Evolutionary conservation across 345 rosid genomes (phyloP).

Genomic region (Citrus unshiu): DNA sequence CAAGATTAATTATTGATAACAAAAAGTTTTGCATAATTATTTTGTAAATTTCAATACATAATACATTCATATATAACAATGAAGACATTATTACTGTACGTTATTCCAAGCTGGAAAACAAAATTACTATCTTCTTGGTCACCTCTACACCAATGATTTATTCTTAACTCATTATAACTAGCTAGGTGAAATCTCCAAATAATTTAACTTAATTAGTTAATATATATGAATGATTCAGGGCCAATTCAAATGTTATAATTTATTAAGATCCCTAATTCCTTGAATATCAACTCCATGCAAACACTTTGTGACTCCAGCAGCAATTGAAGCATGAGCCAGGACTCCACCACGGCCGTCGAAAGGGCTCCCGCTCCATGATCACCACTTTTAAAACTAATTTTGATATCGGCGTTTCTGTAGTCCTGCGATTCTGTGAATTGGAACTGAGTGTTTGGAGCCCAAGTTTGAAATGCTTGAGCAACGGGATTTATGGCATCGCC

Average conservation of each 20-base stretch:
- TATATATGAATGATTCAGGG: too few species aligned
- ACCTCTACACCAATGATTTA: too few species aligned
- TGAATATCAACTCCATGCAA: conserved; percentile 26
- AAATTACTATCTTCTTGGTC: too few species aligned
- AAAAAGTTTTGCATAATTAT: too few species aligned
- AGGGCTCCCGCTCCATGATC: conserved; percentile 16
- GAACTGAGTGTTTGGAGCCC: conserved; percentile 27
- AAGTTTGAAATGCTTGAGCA: conserved; percentile 21
- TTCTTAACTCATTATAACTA: too few species aligned
- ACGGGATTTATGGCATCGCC: not conserved
- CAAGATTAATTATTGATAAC: too few species aligned
- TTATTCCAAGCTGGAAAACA: too few species aligned
- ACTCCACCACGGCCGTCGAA: conserved; percentile 21
- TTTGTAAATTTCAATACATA: too few species aligned
- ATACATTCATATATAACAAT: too few species aligned
- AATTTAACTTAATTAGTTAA: too few species aligned
- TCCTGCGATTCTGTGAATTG: not conserved
- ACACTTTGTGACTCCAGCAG: conserved; percentile 14
- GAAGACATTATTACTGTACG: too few species aligned
- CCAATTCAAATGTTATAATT: conserved; percentile 6
- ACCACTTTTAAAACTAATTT: conserved; percentile 13
- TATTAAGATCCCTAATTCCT: conserved; percentile 25
- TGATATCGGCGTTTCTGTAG: conserved; percentile 11
- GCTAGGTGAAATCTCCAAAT: too few species aligned
- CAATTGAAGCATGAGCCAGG: conserved; percentile 16